Evolutionary conservation across 1,284 basidiomycete species (phyloP).

Genomic region (Retiboletus flavoniger): DNA sequence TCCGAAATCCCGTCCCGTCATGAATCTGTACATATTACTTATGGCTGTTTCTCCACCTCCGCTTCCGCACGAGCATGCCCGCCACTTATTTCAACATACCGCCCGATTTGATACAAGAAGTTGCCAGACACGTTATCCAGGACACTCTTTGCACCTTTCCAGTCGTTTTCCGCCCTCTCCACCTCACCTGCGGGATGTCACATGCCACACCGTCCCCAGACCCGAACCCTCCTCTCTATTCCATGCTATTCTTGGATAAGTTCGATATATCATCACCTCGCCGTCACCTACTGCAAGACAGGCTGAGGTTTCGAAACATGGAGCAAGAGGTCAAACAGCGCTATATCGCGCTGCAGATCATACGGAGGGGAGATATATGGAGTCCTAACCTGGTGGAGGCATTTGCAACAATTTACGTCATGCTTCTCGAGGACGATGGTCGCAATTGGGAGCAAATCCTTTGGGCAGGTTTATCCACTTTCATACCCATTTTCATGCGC

Average conservation of each 20-base stretch:
- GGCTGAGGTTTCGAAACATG: slow-evolving; percentile 26
- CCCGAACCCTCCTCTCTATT: slow-evolving; percentile 36
- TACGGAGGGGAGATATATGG: slow-evolving; percentile 38
- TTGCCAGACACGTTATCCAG: slow-evolving; percentile 33
- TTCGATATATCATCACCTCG: slow-evolving; percentile 44
- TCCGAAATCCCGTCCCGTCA: slow-evolving; percentile 30
- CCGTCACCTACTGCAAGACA: slow-evolving; percentile 34
- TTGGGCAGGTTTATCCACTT: slow-evolving; percentile 41
- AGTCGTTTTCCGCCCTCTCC: slow-evolving; percentile 30
- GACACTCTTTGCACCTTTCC: slow-evolving; percentile 35
- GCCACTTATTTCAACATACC: slow-evolving; percentile 32
- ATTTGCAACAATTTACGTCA: slow-evolving; percentile 57
- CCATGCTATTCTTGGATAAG: slow-evolving; percentile 37
- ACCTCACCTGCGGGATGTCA: slow-evolving; percentile 36
- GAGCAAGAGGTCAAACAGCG: slow-evolving; percentile 43
- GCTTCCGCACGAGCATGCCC: slow-evolving; percentile 23
- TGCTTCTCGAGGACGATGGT: slow-evolving; percentile 58
- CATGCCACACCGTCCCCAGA: slow-evolving; percentile 28
- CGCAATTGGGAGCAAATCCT: slow-evolving; percentile 55
- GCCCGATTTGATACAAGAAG: slow-evolving; percentile 37
- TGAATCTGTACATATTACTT: slow-evolving; percentile 30
- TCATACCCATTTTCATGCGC: slow-evolving; percentile 42
- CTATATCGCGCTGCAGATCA: slow-evolving; percentile 42
- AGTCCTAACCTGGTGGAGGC: slow-evolving; percentile 42
- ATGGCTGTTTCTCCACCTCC: slow-evolving; percentile 18